Evolutionary conservation across 768 basidiomycete species (phyloP).

Genomic region (Hygrophorus pudorinus): DNA sequence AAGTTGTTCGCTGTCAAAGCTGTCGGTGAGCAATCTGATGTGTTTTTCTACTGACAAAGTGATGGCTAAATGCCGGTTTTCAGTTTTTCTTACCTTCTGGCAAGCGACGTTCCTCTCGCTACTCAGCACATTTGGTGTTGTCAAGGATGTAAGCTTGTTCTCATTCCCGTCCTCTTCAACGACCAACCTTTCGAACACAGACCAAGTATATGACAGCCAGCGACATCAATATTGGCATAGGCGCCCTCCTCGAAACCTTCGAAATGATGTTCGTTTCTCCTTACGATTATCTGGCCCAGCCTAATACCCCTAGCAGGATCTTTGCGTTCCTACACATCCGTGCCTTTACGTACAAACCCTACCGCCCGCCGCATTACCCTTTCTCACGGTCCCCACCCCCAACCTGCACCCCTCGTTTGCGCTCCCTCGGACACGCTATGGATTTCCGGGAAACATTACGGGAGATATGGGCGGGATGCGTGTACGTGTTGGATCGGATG

Average conservation of each 20-base stretch:
- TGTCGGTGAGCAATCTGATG: slow-evolving; percentile 36
- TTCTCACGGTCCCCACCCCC: slow-evolving; percentile 21
- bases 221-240: slow-evolving; percentile 63
- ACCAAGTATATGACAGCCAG: slow-evolving; percentile 62
- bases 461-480: slow-evolving; percentile 46
- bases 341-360: slow-evolving; percentile 64
- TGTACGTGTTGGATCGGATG: slow-evolving; percentile 47
- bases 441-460: slow-evolving; percentile 61
- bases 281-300: slow-evolving; percentile 2
- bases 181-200: slow-evolving; percentile 19
- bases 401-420: slow-evolving; percentile 40
- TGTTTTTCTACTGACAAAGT: slow-evolving; percentile 1
- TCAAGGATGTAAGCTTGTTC: slow-evolving; percentile 43
- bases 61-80: background rate
- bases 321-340: slow-evolving; percentile 64
- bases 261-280: slow-evolving; percentile 57
- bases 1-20: slow-evolving; percentile 68
- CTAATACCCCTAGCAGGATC: slow-evolving; percentile 26
- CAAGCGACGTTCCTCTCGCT: slow-evolving; percentile 52
- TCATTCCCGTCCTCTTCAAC: background rate
- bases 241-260: slow-evolving; percentile 57
- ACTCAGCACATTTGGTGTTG: slow-evolving; percentile 45
- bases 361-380: slow-evolving; percentile 25
- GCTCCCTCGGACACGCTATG: slow-evolving; percentile 52
- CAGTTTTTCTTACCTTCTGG: slow-evolving; percentile 73